phyloP scores from a whole-genome alignment of 2,329 filamentous ascomycete species.

The Cladophialophora immunda region DNA sequence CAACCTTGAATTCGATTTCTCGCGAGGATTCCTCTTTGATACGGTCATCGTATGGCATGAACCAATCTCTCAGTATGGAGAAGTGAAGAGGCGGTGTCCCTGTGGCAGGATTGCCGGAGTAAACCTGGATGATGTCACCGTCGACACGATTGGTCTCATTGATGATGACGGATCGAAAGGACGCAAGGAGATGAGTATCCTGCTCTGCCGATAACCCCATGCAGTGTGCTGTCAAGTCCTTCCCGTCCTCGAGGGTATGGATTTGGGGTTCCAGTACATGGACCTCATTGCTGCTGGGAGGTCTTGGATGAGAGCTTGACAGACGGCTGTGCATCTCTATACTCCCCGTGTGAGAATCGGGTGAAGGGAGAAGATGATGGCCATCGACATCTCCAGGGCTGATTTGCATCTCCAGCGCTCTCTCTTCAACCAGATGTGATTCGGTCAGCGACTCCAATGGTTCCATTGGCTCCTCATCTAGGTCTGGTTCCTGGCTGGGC shows the following conservation, averaged over 20 bases:
- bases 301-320: slow-evolving; percentile 18
- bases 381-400: slow-evolving; percentile 18
- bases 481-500: slow-evolving; percentile 20
- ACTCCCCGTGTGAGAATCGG: slow-evolving; percentile 7
- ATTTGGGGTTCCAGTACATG: slow-evolving; percentile 31
- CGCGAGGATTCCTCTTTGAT: slow-evolving; percentile 52
- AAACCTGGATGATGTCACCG: slow-evolving; percentile 56
- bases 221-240: slow-evolving; percentile 55
- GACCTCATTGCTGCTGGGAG: slow-evolving; percentile 19
- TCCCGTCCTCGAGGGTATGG: slow-evolving; percentile 55
- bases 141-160: slow-evolving; percentile 56
- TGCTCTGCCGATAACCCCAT: slow-evolving; percentile 59
- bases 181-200: slow-evolving; percentile 57
- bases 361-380: slow-evolving; percentile 18
- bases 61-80: slow-evolving; percentile 55
- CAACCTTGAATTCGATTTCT: slow-evolving; percentile 54
- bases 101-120: slow-evolving; percentile 46
- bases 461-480: slow-evolving; percentile 23
- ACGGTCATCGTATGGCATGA: slow-evolving; percentile 54
- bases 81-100: slow-evolving; percentile 58
- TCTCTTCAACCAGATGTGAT: slow-evolving; percentile 2
- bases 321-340: slow-evolving; percentile 7
- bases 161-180: slow-evolving; percentile 58
- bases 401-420: slow-evolving; percentile 15
- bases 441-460: slow-evolving; percentile 2